Evolutionary conservation across 2,329 filamentous ascomycete genomes (phyloP).

Genomic region (Davidsoniella eucalypti): DNA sequence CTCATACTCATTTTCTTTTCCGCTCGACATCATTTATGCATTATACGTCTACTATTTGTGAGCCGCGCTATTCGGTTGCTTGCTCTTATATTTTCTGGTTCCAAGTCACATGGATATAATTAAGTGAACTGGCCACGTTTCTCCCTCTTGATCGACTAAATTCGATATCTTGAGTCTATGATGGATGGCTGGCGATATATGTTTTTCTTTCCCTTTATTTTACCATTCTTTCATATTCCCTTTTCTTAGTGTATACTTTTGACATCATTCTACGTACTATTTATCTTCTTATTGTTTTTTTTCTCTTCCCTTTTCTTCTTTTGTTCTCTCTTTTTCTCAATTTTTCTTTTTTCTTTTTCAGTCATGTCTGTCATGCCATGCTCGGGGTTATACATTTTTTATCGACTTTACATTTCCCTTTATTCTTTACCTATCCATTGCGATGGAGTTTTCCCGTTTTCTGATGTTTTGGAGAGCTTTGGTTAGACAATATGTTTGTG

Average conservation of each 20-base stretch:
- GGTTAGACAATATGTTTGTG: too few species aligned
- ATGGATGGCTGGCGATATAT: not conserved
- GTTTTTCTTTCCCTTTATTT: too few species aligned
- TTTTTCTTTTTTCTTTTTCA: not conserved
- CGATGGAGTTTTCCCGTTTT: slow-evolving; percentile 5
- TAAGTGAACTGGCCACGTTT: not conserved
- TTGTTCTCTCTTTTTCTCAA: not conserved
- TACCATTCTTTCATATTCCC: slow-evolving; percentile 13
- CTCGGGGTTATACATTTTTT: too few species aligned
- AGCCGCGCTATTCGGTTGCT: slow-evolving; percentile 5
- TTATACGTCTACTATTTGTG: not conserved
- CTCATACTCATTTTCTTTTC: slow-evolving; percentile 4
- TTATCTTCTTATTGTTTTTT: not conserved
- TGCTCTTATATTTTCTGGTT: slow-evolving; percentile 1
- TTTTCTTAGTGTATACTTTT: slow-evolving; percentile 11
- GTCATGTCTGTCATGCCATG: slow-evolving; percentile 1
- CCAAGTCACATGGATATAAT: not conserved
- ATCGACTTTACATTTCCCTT: too few species aligned
- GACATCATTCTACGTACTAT: not conserved
- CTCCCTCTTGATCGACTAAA: not conserved
- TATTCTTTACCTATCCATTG: too few species aligned
- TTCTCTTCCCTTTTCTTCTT: not conserved
- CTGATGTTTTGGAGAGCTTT: not conserved
- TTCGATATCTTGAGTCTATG: not conserved
- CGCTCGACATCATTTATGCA: not conserved